Conservation (phyloP, 2,329 filamentous ascomycete genomes). For the Endothia cerciana region DNA sequence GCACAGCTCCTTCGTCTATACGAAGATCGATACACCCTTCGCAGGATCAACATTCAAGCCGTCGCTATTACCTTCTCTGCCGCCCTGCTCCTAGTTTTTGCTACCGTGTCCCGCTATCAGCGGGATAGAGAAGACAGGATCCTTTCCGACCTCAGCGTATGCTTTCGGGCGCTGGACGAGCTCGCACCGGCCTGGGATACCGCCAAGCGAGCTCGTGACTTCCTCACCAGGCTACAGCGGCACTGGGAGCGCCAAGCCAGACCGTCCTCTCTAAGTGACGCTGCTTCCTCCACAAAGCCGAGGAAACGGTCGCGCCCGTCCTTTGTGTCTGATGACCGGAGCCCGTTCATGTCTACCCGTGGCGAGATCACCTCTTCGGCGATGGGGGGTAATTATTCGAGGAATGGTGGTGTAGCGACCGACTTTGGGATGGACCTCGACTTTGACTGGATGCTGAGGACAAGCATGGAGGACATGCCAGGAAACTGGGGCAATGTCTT, state of each 20-base stretch:
- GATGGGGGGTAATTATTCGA: too few relatives aligned
- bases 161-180: slow-evolving; percentile 31
- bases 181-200: slow-evolving; percentile 25
- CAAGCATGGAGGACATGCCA: slow-evolving; percentile 10
- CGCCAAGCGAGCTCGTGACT: slow-evolving; percentile 27
- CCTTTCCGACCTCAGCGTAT: slow-evolving; percentile 25
- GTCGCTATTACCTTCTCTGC: slow-evolving; percentile 31
- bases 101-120: slow-evolving; percentile 18
- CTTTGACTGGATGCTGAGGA: slow-evolving; percentile 16
- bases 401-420: background rate
- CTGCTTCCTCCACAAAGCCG: background rate
- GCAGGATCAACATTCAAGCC: slow-evolving; percentile 30
- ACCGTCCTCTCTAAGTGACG: background rate
- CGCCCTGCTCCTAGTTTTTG: slow-evolving; percentile 29
- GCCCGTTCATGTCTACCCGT: background rate
- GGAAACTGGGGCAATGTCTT: slow-evolving; percentile 9
- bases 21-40: slow-evolving; percentile 27
- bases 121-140: slow-evolving; percentile 24
- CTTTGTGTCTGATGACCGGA: background rate
- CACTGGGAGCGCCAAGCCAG: background rate
- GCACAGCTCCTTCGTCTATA: slow-evolving; percentile 31
- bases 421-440: slow-evolving; percentile 12
- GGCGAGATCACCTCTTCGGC: too few relatives aligned
- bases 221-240: slow-evolving; percentile 17
- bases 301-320: slow-evolving; percentile 6